These are phyloP conservation scores for Penicillium cataractarum DNA, from an alignment of 495 filamentous ascomycete genomes.

Conservation along the genomic window DNA sequence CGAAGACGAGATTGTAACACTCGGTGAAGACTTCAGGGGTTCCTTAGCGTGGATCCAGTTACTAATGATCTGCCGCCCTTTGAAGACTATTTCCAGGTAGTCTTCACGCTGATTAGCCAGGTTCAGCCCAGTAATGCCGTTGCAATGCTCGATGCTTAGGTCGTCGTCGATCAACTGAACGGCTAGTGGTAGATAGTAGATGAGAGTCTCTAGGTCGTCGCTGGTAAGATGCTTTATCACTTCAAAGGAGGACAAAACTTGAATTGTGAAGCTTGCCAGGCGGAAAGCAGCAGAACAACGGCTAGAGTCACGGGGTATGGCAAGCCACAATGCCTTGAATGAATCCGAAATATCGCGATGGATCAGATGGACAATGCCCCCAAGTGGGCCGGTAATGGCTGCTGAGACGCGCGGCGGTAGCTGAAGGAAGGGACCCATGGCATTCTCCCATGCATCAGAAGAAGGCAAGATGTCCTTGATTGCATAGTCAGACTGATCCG, in stretches of 20 bases:
- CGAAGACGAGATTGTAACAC: conserved; percentile 26
- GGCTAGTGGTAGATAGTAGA: conserved; percentile 55
- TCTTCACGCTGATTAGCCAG: conserved; percentile 58
- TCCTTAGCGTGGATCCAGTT: conserved; percentile 44
- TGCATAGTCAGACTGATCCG: conserved; percentile 32
- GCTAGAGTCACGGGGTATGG: conserved; percentile 59
- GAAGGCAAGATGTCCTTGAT: conserved; percentile 54
- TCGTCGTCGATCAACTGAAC: conserved; percentile 67
- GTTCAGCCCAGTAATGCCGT: conserved; percentile 55
- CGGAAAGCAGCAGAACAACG: conserved; percentile 74
- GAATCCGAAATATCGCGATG: conserved; percentile 36
- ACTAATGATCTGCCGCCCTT: conserved; percentile 58
- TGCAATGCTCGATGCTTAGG: conserved; percentile 57
- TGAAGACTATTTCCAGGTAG: conserved; percentile 61
- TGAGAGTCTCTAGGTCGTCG: conserved; percentile 41
- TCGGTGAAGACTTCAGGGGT: conserved; percentile 15
- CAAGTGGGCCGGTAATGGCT: conserved; percentile 71
- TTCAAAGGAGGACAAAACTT: conserved; percentile 50
- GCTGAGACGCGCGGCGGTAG: conserved; percentile 61
- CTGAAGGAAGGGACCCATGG: conserved; percentile 63
- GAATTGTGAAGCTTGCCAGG: conserved; percentile 67
- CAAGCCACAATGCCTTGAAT: conserved; percentile 30
- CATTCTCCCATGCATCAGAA: conserved; percentile 48
- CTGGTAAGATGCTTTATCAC: conserved; percentile 32
- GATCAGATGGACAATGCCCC: conserved; percentile 70